A percentile compares a stretch with the other conserved stretches of the same genome.
These are phyloP conservation scores for Calonectria henricotiae DNA, from an alignment of 2,329 filamentous ascomycete species.

Conservation along the genomic window DNA sequence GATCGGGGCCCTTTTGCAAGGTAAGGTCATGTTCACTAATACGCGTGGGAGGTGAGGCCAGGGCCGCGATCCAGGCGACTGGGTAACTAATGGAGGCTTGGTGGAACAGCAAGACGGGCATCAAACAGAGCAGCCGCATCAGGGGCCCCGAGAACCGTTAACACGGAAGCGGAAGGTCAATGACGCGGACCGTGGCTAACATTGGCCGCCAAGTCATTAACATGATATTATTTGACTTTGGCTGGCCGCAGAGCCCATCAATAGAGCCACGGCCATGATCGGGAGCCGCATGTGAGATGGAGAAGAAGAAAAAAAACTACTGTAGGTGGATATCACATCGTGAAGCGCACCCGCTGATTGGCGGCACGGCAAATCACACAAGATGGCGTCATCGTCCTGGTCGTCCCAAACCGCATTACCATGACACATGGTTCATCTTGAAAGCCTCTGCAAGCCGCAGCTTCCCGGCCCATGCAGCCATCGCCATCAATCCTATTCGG, in stretches of 20 bases:
- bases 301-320: conserved; percentile 19
- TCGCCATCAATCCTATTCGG: conserved; percentile 42
- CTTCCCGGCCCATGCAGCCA: conserved; percentile 19
- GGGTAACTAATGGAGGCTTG: neutral
- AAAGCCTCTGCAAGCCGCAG: conserved; percentile 26
- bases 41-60: conserved; percentile 21
- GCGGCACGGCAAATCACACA: conserved; percentile 47
- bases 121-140: conserved; percentile 7
- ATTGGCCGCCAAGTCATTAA: conserved; percentile 26
- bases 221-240: conserved; percentile 17
- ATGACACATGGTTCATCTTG: conserved; percentile 40
- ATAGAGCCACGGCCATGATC: conserved; percentile 2
- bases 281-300: conserved; percentile 31
- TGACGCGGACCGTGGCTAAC: neutral
- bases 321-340: conserved; percentile 39
- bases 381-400: conserved; percentile 54
- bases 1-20: neutral
- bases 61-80: conserved; percentile 18
- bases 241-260: neutral
- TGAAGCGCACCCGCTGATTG: conserved; percentile 33
- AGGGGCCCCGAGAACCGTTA: conserved; percentile 16
- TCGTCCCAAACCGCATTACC: conserved; percentile 41
- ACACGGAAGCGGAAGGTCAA: conserved; percentile 37
- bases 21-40: conserved; percentile 23
- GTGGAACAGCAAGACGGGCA: neutral